A percentile compares a stretch with the other conserved stretches of the same genome.
phyloP scores from a whole-genome alignment of 139 green algal species.

The Chlamydomonas applanata region DNA sequence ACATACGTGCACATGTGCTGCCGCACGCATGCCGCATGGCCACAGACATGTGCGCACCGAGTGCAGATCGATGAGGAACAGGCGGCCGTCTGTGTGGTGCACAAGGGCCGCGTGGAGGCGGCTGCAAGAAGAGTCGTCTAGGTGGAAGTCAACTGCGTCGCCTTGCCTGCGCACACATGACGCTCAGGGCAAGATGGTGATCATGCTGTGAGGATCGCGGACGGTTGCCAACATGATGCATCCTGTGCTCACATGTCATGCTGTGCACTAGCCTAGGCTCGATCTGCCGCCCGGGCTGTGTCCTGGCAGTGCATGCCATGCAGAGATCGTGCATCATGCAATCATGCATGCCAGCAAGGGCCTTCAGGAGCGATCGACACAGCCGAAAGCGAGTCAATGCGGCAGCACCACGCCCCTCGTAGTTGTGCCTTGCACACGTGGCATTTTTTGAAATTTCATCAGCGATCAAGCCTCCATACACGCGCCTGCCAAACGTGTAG shows the following conservation, averaged over 20 bases:
- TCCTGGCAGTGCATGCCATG: conserved; percentile 27
- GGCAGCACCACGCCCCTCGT: too few species aligned
- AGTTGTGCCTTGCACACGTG: conserved; percentile 17
- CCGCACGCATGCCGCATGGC: too few species aligned
- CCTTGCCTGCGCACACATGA: not conserved
- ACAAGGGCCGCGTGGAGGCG: conserved; percentile 65
- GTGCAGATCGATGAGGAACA: conserved; percentile 72
- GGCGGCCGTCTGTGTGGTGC: conserved; percentile 65
- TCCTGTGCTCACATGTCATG: not conserved
- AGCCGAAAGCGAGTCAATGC: too few species aligned
- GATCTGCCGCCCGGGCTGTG: too few species aligned
- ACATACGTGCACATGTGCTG: not conserved
- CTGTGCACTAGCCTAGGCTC: too few species aligned
- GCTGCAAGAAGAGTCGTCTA: conserved; percentile 38
- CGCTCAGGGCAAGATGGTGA: too few species aligned
- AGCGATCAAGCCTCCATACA: too few species aligned
- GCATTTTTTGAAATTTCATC: not conserved
- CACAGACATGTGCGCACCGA: conserved; percentile 27
- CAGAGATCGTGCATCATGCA: too few species aligned
- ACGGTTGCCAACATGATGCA: too few species aligned
- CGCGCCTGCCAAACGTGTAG: conserved; percentile 2
- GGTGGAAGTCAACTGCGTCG: conserved; percentile 33
- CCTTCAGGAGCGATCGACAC: too few species aligned
- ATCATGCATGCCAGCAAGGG: too few species aligned
- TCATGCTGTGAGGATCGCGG: too few species aligned